phyloP scores from a whole-genome alignment of 106 monocot species.

The Allium sativum region DNA sequence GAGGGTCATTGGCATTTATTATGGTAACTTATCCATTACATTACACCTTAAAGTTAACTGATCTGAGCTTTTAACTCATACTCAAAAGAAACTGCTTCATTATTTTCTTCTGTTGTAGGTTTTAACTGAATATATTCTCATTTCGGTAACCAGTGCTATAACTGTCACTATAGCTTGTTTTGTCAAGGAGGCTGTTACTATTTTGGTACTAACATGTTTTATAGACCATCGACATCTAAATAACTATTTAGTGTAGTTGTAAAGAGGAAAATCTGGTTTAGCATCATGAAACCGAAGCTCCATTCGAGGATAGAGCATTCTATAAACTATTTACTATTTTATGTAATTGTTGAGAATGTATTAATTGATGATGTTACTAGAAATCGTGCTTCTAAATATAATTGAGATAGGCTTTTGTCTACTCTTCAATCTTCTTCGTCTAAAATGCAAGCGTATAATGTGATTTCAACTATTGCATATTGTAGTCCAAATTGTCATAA shows the following conservation, averaged over 20 bases:
- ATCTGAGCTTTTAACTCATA: not conserved
- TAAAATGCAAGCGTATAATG: too few relatives aligned
- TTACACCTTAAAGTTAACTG: not conserved
- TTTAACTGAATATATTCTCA: conserved; percentile 88
- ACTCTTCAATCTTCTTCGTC: too few relatives aligned
- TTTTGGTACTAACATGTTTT: conserved; percentile 45
- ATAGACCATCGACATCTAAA: not conserved
- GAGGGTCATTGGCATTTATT: conserved; percentile 73
- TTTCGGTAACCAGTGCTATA: conserved; percentile 93
- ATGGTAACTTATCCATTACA: conserved; percentile 39
- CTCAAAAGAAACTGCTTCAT: conserved; percentile 4
- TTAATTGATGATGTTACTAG: too few relatives aligned
- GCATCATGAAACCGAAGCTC: too few relatives aligned
- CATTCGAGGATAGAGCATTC: too few relatives aligned
- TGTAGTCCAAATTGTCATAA: not conserved
- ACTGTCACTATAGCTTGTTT: conserved; percentile 94
- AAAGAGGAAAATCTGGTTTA: not conserved
- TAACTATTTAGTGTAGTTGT: not conserved
- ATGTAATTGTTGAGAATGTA: too few relatives aligned
- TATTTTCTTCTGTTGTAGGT: conserved; percentile 44
- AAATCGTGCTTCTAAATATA: too few relatives aligned
- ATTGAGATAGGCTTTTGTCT: too few relatives aligned
- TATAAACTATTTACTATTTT: too few relatives aligned
- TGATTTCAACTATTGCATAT: not conserved
- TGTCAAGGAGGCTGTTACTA: conserved; percentile 93